Percentiles rank a stretch among this genome's conserved stretches.
Evolutionary conservation across 345 rosid species (phyloP).

Genomic region (Brassica cretica): DNA sequence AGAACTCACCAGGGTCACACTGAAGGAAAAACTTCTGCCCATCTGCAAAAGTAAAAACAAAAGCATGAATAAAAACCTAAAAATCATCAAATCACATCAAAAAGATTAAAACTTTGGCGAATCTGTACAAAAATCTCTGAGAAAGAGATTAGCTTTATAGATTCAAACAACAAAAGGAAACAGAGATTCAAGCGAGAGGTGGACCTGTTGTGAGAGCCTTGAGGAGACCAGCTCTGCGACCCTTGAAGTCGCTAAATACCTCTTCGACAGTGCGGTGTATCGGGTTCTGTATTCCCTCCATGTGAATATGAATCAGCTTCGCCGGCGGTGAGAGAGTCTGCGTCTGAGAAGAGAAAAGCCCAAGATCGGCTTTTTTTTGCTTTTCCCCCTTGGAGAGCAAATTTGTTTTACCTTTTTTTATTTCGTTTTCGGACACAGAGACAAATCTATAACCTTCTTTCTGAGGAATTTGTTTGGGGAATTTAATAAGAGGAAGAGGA

Average conservation of each 20-base stretch:
- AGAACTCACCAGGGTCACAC: slow-evolving; percentile 70
- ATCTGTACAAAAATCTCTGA: not conserved
- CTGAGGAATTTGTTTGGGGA: not conserved
- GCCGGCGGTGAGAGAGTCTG: not conserved
- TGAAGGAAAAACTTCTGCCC: slow-evolving; percentile 60
- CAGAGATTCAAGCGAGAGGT: slow-evolving; percentile 18
- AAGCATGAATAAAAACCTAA: slow-evolving; percentile 4
- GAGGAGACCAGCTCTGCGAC: slow-evolving; percentile 69
- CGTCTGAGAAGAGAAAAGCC: not conserved
- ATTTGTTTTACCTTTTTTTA: too few species aligned
- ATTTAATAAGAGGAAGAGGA: too few species aligned
- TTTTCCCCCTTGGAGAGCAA: not conserved
- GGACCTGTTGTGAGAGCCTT: slow-evolving; percentile 67
- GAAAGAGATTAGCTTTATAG: slow-evolving; percentile 22
- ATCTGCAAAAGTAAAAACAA: slow-evolving; percentile 43
- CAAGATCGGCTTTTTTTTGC: not conserved
- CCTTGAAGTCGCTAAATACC: slow-evolving; percentile 70
- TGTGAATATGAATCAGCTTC: slow-evolving; percentile 2
- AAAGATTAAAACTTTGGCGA: not conserved
- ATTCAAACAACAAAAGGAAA: slow-evolving; percentile 2
- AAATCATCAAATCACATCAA: slow-evolving; percentile 22
- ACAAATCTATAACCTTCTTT: not conserved
- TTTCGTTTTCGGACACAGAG: not conserved
- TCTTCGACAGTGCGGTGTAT: slow-evolving; percentile 69
- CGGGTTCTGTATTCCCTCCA: slow-evolving; percentile 47